Percentiles rank a stretch among this genome's conserved stretches.
Evolutionary conservation across 2,329 filamentous ascomycete genomes (phyloP).

Genomic region (Cercospora janseana): DNA sequence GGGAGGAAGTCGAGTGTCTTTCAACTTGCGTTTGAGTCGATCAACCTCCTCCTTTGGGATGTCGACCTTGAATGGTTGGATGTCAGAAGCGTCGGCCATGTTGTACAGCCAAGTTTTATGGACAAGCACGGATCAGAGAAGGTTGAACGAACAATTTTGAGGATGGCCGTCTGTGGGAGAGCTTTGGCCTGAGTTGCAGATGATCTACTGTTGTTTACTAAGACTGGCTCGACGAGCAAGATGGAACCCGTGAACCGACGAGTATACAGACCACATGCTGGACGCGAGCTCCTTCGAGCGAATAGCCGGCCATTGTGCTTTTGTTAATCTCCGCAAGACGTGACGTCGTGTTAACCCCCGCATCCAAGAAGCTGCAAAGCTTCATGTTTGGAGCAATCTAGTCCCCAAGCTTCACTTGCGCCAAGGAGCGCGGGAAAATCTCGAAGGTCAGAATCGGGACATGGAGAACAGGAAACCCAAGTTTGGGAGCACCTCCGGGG

Average conservation of each 20-base stretch:
- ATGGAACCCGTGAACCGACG: too few species aligned
- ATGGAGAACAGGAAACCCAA: too few species aligned
- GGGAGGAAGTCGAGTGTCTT: slow-evolving; percentile 38
- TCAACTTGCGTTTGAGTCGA: slow-evolving; percentile 40
- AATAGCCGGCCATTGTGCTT: too few species aligned
- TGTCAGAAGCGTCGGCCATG: slow-evolving; percentile 15
- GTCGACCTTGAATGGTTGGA: slow-evolving; percentile 38
- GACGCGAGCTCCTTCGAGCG: too few species aligned
- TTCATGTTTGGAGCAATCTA: neutral
- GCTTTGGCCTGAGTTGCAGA: neutral
- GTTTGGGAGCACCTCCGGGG: too few species aligned
- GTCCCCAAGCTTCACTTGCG: slow-evolving; percentile 6
- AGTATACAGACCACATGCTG: too few species aligned
- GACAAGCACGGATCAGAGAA: neutral
- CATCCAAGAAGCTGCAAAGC: neutral
- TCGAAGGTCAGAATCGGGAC: too few species aligned
- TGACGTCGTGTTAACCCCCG: slow-evolving; percentile 7
- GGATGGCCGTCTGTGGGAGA: neutral
- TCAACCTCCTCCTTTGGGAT: slow-evolving; percentile 41
- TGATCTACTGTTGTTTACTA: too few species aligned
- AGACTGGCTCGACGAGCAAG: too few species aligned
- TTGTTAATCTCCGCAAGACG: too few species aligned
- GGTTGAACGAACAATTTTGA: neutral
- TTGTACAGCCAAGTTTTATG: neutral
- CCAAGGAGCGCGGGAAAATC: too few species aligned